Base-by-base conservation (phyloP, 805 yeast species). In the Yarrowia bubula region DNA sequence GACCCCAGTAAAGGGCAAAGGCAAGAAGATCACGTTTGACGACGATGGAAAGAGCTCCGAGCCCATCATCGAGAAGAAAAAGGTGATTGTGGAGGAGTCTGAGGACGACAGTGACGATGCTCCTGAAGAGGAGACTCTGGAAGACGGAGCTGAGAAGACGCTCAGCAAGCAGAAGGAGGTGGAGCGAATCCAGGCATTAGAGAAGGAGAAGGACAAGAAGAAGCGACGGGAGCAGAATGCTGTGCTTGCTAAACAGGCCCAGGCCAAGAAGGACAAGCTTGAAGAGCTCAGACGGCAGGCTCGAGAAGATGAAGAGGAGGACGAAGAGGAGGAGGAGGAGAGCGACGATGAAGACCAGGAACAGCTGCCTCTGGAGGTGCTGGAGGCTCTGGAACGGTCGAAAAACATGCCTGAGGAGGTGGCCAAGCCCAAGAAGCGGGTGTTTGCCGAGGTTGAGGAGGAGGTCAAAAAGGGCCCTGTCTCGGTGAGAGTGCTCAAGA, bases 111-210 rank as follows among this genome's bases (percentile, higher is more conserved):
- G 64, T 46, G 78, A 75, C 66, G 75, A 72, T 51, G 78, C 78
- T 3, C 78, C 78, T 13, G 78, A 75, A 48, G 78, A 75, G 64
- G 74, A 72, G 47, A 66, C 71, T 9, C 67, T 73, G 53, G 44
- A 60, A 18, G 69, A 64, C 8, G 67, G 75, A 1, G 68, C 69
- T 13, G 60, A 61, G 31, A 42, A 65, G 18, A 47, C 64, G 9
- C 35, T 50, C 55, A 47, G 39, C 28, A 39, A 65, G 39, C 65
- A 48, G 22, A 63, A 65, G 17, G 68, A 67, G 42, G 65, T 37
- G 33, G 41, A 65, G 57, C 37, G 47, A 13, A 13, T 55, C 28
- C 22, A 32, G 11, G 55, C 67, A 55, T 65, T 66, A 38, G 64
- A 66, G 32, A 35, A 63, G 41, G 58, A 64, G 32, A 63, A 41